phyloP scores from a whole-genome alignment of 164 flowering plant genomes.

The Annona cherimola region DNA sequence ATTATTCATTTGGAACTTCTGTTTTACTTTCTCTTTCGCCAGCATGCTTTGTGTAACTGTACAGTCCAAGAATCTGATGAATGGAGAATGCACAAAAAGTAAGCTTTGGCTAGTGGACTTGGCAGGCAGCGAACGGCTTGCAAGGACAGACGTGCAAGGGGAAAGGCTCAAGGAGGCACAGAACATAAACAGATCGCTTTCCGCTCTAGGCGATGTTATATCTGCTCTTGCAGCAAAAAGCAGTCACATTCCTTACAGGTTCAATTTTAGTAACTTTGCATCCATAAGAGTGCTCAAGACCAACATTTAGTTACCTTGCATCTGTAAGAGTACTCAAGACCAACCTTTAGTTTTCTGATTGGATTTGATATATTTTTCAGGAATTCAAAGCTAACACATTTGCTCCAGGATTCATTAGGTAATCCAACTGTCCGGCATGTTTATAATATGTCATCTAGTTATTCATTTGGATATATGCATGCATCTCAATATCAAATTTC shows the following conservation, averaged over 20 bases:
- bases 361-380: conserved; percentile 26
- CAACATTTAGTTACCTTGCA: conserved; percentile 1
- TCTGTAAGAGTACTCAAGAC: neutral
- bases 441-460: neutral
- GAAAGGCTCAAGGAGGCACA: conserved; percentile 92
- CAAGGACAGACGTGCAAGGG: conserved; percentile 82
- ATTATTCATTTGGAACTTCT: neutral
- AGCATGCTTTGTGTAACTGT: conserved; percentile 87
- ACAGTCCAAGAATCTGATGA: conserved; percentile 59
- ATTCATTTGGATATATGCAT: neutral
- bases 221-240: conserved; percentile 78
- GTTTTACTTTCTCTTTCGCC: conserved; percentile 6
- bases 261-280: neutral
- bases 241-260: conserved; percentile 89
- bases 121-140: conserved; percentile 92
- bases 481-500: neutral
- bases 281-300: neutral
- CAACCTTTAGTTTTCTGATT: conserved; percentile 9
- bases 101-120: conserved; percentile 93
- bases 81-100: conserved; percentile 81
- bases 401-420: conserved; percentile 90
- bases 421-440: conserved; percentile 2
- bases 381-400: conserved; percentile 88
- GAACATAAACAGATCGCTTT: conserved; percentile 77
- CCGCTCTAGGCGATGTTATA: conserved; percentile 92